Base-by-base conservation (phyloP, 805 yeast species). In the Candida xiaguanensis region DNA sequence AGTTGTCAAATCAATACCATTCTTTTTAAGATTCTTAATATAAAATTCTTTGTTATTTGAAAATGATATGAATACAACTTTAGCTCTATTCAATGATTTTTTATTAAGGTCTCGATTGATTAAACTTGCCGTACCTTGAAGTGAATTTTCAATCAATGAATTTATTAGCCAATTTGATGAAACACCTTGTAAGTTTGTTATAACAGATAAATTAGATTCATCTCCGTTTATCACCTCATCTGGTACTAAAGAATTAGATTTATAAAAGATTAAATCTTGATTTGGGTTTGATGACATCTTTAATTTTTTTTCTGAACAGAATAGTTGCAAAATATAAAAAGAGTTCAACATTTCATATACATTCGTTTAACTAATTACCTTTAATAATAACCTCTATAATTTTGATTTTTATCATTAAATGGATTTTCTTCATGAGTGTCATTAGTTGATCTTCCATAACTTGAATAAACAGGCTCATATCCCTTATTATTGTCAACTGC, bases 91-190 rank as follows among this genome's bases (percentile, higher is more conserved):
- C n/a, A n/a, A n/a, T 4, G 44, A 41, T 6, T 29, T 25, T 23
- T 42, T 47, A 13, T 34, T 46, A 16, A 58, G 45, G 36, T 60
- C 70, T 33, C 52, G 48, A 42, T 63, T 57, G 36, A 62, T 73
- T 67, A 48, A 67, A 29, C 39, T 65, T 49, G 61, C 69, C 34
- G 78, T 70, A 4, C 80, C 84, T 13, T 59, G 49, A 12, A 77
- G 45, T 18, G 67, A 59, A 25, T 67, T 70, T 48, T 82, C 87
- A 7, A 80, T 58, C 16, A 83, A 53, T 2, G 80, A 70, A 39
- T 70, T 70, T 3, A 73, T 51, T 27, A 84, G 61, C 91, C 91
- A 84, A 5, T 76, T 56, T 2, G 90, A 79, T 19, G 77, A 70
- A 0, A 85, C 80, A 0, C 83, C 80, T 39, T 59, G 67, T 3